A percentile compares a stretch with the other conserved stretches of the same genome.
Conservation (phyloP, 805 yeast genomes). For the Wickerhamiella spandovensis region DNA sequence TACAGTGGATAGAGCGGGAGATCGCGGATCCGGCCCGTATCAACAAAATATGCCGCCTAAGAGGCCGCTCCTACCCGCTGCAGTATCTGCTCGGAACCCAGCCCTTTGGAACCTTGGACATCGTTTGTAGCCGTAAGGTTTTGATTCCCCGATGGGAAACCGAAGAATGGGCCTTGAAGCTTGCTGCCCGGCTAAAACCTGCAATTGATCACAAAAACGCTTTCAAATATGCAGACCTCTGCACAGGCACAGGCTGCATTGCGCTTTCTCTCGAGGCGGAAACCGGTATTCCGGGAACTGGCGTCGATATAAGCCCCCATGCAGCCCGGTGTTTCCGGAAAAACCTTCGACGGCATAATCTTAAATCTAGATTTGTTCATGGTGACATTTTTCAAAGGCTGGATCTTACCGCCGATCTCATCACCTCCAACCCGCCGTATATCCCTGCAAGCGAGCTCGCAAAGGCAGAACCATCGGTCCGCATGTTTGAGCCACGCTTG, state of each 20-base stretch:
- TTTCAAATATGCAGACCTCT: conserved; percentile 38
- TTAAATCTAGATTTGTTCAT: conserved; percentile 2
- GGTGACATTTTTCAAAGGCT: conserved; percentile 7
- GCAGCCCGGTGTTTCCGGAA: conserved; percentile 32
- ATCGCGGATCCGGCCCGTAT: conserved; percentile 31
- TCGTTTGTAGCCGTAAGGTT: conserved; percentile 49
- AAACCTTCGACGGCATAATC: conserved; percentile 10
- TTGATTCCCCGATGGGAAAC: conserved; percentile 92
- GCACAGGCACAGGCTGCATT: conserved; percentile 86
- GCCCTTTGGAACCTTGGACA: conserved; percentile 64
- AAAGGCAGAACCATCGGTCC: conserved; percentile 49
- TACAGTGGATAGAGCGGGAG: conserved; percentile 51
- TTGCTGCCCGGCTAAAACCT: conserved; percentile 24
- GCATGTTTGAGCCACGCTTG: conserved; percentile 53
- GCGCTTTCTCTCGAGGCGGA: conserved; percentile 17
- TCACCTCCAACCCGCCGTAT: conserved; percentile 89
- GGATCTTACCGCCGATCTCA: conserved; percentile 30
- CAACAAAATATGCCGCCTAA: conserved; percentile 39
- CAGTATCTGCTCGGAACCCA: conserved; percentile 78
- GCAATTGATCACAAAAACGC: too few species aligned
- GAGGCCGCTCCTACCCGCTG: conserved; percentile 51
- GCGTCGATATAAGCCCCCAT: conserved; percentile 38
- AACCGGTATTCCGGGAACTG: conserved; percentile 44
- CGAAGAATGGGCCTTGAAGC: conserved; percentile 65
- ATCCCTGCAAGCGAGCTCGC: conserved; percentile 38